Evolutionary conservation across 2,329 filamentous ascomycete genomes (phyloP), one percentile per base, ranked within the genome.

Genomic region (Paraconiothyrium brasiliense): DNA sequence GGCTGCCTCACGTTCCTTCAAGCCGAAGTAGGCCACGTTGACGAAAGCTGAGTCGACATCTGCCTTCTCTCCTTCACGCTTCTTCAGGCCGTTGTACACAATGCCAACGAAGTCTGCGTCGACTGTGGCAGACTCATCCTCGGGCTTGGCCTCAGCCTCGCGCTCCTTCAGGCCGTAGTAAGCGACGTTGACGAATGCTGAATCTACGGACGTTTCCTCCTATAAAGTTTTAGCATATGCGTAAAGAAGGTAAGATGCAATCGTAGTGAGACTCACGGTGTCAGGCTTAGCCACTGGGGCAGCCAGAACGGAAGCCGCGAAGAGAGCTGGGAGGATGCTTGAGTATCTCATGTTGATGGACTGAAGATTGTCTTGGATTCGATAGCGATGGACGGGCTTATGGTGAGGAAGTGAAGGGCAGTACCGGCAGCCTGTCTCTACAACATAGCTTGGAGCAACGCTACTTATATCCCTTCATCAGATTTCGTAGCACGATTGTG

Each of bases 241-340:
- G 20, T 3, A 20, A 22, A 8, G 14, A 14, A 32, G 46, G 27
- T 1, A n/a, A 3, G n/a, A 20, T 16, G 11, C 9, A 30, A 30
- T 22, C 4, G n/a, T 2, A n/a, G 16, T 35, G 30, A 20, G 11
- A 43, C 51, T 54, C n/a, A 54, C 51, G 24, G 39, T 54, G 35
- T n/a, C 51, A 16, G 39, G 35, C 16, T 35, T n/a, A 22, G 48
- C 30, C 9, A 51, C 48, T 35, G 48, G 48, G 10, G 48, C 48
- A 51, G 48, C 48, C 14, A 51, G 48, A 24, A 51, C 48, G 13
- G 48, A 51, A 22, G 32, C 48, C 30, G 32, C 48, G n/a, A 51
- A 51, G 16, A 51, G 30, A 32, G 48, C 48, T 35, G 48, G 24
- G 7, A 51, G 30, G 20, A 51, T 24, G 48, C 48, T 54, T 20